Base-by-base conservation (phyloP, 78 protist species). In the Chrysochromulina tobinii region DNA sequence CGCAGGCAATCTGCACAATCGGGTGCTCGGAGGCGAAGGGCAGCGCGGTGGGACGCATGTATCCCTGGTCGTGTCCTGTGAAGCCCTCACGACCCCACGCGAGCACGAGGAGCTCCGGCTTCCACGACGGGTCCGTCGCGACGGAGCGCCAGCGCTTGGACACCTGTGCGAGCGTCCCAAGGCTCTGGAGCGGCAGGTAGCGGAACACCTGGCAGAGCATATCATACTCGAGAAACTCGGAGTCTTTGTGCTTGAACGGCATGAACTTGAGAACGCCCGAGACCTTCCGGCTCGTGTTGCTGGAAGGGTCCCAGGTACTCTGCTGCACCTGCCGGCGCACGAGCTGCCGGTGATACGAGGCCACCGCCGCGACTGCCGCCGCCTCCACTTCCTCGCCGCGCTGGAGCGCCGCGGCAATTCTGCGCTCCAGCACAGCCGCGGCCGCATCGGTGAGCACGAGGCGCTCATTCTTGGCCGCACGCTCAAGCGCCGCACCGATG, bases 281-380 rank as follows among this genome's bases (percentile, higher is more conserved):
- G 23, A n/a, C 1, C 58, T 5, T 1, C 11, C 57, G 23, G 14
- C 12, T n/a, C 58, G 3, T 7, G 57, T 75, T 75, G 25, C 25
- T 3, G 14, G 83, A 50, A 0, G 83, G 83, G 57, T 75, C 83
- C 83, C 83, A 75, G 27, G 50, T 57, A 2, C 58, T 75, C 23
- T 75, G 83, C 54, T 1, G 58, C 57, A 75, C 83, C 59, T 18
- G 83, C 57, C 23, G 83, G 58, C 83, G 83, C 83, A 75, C n/a
- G 25, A 50, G 57, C 59, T 8, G 57, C 57, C 14, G 23, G 14
- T 11, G 23, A 23, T 4, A 38, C 9, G 38, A 54, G 27, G 4
- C 58, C 7, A 75, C 17, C 23, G 57, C 83, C 27, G 83, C 83
- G 54, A 2, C n/a, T 21, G 50, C 83, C 14, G 83, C 83, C 3